Percentiles rank a stretch among this genome's conserved stretches.
phyloP scores from a whole-genome alignment of 306 rosid genomes.

The Begonia loranthoides region DNA sequence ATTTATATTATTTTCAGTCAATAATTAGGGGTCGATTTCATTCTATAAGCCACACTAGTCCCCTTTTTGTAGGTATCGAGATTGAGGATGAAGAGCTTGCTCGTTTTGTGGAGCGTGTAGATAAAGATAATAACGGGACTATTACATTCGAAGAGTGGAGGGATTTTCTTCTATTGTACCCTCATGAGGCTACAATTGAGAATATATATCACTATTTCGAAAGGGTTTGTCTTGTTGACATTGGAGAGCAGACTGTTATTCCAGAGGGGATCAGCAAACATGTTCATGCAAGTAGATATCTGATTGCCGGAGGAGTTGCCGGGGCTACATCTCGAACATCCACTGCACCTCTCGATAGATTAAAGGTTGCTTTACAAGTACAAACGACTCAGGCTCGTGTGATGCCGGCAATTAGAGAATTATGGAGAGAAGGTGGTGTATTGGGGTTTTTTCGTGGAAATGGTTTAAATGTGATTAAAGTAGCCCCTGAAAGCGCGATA shows the following conservation, averaged over 20 bases:
- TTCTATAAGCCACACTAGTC: slow-evolving; percentile 48
- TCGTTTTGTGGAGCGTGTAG: slow-evolving; percentile 92
- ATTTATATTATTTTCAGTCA: background rate
- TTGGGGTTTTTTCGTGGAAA: slow-evolving; percentile 88
- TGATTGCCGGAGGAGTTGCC: slow-evolving; percentile 91
- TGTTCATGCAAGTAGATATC: slow-evolving; percentile 67
- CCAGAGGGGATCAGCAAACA: slow-evolving; percentile 83
- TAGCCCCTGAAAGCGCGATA: slow-evolving; percentile 95
- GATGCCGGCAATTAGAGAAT: slow-evolving; percentile 56
- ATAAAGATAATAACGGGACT: slow-evolving; percentile 85
- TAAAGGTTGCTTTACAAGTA: slow-evolving; percentile 83
- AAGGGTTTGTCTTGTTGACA: slow-evolving; percentile 85
- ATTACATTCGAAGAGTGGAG: slow-evolving; percentile 98
- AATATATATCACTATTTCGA: slow-evolving; percentile 94
- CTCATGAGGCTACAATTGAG: slow-evolving; percentile 93
- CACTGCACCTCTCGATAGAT: slow-evolving; percentile 91
- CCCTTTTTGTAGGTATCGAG: slow-evolving; percentile 64
- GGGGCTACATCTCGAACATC: slow-evolving; percentile 93
- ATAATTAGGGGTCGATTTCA: slow-evolving; percentile 17
- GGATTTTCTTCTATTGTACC: slow-evolving; percentile 87
- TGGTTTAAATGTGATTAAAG: slow-evolving; percentile 85
- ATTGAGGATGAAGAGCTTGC: slow-evolving; percentile 93
- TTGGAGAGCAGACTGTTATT: slow-evolving; percentile 81
- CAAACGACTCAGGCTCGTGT: slow-evolving; percentile 47
- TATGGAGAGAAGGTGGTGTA: slow-evolving; percentile 68